Conservation (phyloP, 129 eudicot species). For the Flaveria brownii region DNA sequence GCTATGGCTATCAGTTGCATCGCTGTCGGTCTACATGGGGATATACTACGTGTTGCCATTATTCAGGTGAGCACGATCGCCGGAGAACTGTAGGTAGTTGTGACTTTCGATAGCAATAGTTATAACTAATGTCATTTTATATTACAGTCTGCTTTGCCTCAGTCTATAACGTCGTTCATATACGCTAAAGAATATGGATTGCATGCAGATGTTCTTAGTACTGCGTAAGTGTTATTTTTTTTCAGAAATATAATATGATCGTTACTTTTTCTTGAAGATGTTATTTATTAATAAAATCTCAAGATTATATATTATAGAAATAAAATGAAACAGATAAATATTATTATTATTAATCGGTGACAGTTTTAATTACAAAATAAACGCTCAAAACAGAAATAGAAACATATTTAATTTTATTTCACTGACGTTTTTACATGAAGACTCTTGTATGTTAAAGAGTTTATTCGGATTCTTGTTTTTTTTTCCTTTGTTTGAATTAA, state of each 20-base stretch:
- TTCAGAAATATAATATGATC: background rate
- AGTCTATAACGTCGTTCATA: slow-evolving; percentile 78
- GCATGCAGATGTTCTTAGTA: slow-evolving; percentile 83
- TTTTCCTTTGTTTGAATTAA: no score
- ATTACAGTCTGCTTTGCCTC: slow-evolving; percentile 81
- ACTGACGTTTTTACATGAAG: no score
- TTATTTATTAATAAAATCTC: background rate
- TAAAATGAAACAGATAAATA: background rate
- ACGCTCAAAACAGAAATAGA: no score
- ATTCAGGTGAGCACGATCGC: slow-evolving; percentile 52
- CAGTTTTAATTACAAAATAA: no score
- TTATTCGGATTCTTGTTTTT: no score
- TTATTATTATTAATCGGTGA: background rate
- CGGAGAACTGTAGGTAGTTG: background rate
- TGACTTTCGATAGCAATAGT: background rate
- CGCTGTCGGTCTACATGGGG: slow-evolving; percentile 80
- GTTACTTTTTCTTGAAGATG: background rate
- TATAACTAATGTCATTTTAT: slow-evolving; percentile 7
- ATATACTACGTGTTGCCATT: slow-evolving; percentile 78
- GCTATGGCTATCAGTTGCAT: slow-evolving; percentile 79
- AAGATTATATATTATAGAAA: background rate
- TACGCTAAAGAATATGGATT: slow-evolving; percentile 82
- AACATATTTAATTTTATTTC: no score
- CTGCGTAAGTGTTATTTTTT: slow-evolving; percentile 55
- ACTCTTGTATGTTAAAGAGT: no score